Evolutionary conservation across 1,284 basidiomycete genomes (phyloP), one percentile per base, ranked within the genome.

Genomic region (Butyriboletus appendiculatus): DNA sequence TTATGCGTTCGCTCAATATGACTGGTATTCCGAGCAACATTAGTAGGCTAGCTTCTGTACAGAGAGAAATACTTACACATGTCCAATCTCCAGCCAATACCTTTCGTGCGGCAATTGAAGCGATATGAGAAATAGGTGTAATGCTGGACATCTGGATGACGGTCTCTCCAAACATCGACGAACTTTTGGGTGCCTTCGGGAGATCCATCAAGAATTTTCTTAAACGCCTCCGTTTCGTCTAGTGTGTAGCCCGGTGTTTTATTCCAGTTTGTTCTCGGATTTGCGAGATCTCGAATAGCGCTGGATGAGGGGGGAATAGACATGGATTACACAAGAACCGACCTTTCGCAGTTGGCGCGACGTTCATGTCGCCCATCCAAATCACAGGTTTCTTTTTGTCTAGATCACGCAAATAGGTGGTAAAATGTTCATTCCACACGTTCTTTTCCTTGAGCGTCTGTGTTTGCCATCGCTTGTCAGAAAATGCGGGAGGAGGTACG

Each of bases 311-410:
- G 7, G 18, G 22, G 9, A 30, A 43, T 5, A 12, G 10, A 18
- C 22, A 26, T 7, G 16, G 15, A 10, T 38, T 14, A 20, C 12
- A 48, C 30, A 14, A 53, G 18, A 35, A 38, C 43, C 10, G 9
- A 86, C 89, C 89, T 50, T 81, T 76, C 50, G 78, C 85, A 1
- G 88, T 89, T 4, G 89, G 89, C 2, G 93, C 91, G 32, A 94
- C 91, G 61, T 96, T 96, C 58, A 95, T 66, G 69, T 96, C 93
- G 26, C 93, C 93, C n/a, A 81, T 78, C 93, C 93, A 96, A 54
- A 96, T 88, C 11, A 95, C 87, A 4, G 92, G 87, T 63, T 95
- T 95, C 62, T 80, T 81, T 55, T 76, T 78, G 70, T 94, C 90
- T 12, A 94, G 75, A 20, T 82, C 78, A 4, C 82, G 81, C 16